These are phyloP conservation scores for Cyberlindnera americana DNA, from an alignment of 805 yeast species.

Conservation along the genomic window DNA sequence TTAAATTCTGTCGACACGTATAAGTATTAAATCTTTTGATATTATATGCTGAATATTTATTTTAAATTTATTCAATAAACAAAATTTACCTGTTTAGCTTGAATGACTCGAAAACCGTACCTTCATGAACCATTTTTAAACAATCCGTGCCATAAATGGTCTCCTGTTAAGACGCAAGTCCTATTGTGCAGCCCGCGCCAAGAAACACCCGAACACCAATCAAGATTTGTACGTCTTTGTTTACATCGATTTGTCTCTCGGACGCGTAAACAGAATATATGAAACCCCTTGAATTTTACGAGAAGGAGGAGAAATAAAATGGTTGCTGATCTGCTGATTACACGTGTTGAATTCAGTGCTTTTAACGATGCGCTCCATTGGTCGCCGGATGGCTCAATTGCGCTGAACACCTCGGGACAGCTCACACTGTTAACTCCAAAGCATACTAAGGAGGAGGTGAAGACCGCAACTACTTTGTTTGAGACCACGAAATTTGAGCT, in stretches of 20 bases:
- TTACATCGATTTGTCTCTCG: too few species aligned
- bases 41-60: too few species aligned
- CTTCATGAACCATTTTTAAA: too few species aligned
- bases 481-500: constrained; percentile 15
- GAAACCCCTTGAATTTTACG: neutral
- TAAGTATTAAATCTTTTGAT: too few species aligned
- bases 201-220: neutral
- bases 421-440: constrained; percentile 23
- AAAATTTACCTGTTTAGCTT: too few species aligned
- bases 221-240: neutral
- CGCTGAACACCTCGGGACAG: constrained; percentile 20
- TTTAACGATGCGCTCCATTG: constrained; percentile 18
- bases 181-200: too few species aligned
- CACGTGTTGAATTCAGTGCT: constrained; percentile 19
- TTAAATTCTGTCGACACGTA: too few species aligned
- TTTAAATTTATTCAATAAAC: too few species aligned
- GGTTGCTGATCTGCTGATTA: constrained; percentile 12
- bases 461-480: constrained; percentile 17
- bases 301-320: neutral
- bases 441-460: constrained; percentile 14
- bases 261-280: constrained; percentile 1
- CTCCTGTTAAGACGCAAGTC: too few species aligned
- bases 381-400: constrained; percentile 27
- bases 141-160: too few species aligned
- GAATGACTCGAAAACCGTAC: too few species aligned